These are phyloP conservation scores for Scytalidium lignicola DNA, from an alignment of 2,329 filamentous ascomycete genomes.

Conservation along the genomic window DNA sequence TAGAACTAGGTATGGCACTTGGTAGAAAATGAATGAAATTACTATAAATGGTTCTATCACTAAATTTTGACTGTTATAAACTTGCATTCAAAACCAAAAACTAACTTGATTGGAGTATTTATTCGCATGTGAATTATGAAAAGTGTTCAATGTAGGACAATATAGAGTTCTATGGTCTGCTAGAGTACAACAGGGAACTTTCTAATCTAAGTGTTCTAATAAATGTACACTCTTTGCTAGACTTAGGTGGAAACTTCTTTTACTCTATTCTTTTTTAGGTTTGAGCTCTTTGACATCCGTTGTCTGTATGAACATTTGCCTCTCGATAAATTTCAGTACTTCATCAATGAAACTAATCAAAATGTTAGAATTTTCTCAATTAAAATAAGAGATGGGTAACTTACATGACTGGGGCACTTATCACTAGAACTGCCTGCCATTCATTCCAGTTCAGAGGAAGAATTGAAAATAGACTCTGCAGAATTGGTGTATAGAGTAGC, in stretches of 20 bases:
- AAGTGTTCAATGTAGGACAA: neutral
- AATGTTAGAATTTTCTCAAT: slow-evolving; percentile 9
- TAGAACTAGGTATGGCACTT: neutral
- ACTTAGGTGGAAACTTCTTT: neutral
- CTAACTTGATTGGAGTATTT: too few species aligned
- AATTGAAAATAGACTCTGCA: slow-evolving; percentile 87
- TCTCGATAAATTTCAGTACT: slow-evolving; percentile 58
- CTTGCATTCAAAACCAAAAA: too few species aligned
- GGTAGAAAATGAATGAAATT: neutral
- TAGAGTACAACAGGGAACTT: neutral
- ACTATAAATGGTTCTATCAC: neutral
- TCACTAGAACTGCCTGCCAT: slow-evolving; percentile 85
- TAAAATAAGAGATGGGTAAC: slow-evolving; percentile 31
- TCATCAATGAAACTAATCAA: slow-evolving; percentile 59
- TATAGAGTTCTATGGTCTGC: neutral
- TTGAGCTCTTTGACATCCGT: slow-evolving; percentile 17
- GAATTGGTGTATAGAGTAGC: slow-evolving; percentile 83
- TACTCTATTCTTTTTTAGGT: slow-evolving; percentile 25
- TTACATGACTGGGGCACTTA: slow-evolving; percentile 91
- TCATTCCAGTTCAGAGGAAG: slow-evolving; percentile 78
- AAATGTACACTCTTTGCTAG: slow-evolving; percentile 1
- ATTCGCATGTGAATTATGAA: too few species aligned
- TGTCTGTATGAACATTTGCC: slow-evolving; percentile 40
- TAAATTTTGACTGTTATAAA: neutral
- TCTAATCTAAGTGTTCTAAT: neutral